Percentiles rank a stretch among this genome's conserved stretches.
Conservation (phyloP, 2,329 filamentous ascomycete genomes). For the Aspergillus pseudoterreus region DNA sequence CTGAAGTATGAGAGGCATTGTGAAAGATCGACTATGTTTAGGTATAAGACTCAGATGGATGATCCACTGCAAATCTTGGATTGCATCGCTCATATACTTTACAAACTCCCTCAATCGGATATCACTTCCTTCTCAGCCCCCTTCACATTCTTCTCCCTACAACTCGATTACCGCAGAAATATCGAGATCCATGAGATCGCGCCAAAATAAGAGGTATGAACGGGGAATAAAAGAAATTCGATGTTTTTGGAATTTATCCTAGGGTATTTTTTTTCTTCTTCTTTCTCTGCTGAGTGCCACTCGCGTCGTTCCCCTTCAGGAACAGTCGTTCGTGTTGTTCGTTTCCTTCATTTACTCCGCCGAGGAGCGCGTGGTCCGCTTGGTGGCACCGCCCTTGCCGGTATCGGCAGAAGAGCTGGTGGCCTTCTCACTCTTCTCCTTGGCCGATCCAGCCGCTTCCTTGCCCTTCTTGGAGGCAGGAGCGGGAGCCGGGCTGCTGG, state of each 20-base stretch:
- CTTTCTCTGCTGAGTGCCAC: not conserved
- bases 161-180: too few relatives aligned
- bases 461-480: conserved; percentile 72
- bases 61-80: too few relatives aligned
- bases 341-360: conserved; percentile 28
- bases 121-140: too few relatives aligned
- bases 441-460: conserved; percentile 61
- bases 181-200: not conserved
- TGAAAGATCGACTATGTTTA: too few relatives aligned
- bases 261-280: not conserved
- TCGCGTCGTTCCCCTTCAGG: not conserved
- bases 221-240: not conserved
- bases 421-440: conserved; percentile 63
- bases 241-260: not conserved
- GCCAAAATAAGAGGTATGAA: not conserved
- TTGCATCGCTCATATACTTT: too few relatives aligned
- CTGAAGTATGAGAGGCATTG: too few relatives aligned
- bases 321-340: not conserved
- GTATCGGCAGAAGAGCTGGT: conserved; percentile 64
- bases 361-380: conserved; percentile 52
- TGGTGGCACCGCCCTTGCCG: conserved; percentile 66
- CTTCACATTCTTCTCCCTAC: too few relatives aligned
- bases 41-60: too few relatives aligned
- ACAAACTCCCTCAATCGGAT: too few relatives aligned
- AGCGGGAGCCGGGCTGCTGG: conserved; percentile 60